Evolutionary conservation across 2,329 filamentous ascomycete genomes (phyloP), one percentile per base, ranked within the genome.

Genomic region (Arthrobotrys musiformis): DNA sequence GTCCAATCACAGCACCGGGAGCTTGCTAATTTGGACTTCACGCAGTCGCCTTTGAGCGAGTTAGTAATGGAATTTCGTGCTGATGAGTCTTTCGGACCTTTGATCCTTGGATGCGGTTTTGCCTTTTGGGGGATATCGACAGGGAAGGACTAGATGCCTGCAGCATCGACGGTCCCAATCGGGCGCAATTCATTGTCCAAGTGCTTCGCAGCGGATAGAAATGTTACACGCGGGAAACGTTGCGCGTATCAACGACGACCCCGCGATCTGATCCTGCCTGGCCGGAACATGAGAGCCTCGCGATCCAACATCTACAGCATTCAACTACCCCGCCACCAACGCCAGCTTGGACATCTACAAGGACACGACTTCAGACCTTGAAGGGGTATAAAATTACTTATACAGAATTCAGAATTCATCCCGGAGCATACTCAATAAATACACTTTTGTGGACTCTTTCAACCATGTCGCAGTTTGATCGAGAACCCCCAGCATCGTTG

Each of bases 401-500:
- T n/a, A n/a, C n/a, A n/a, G n/a, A n/a, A n/a, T n/a, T n/a, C n/a
- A n/a, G n/a, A n/a, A n/a, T n/a, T n/a, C n/a, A n/a, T n/a, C n/a
- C n/a, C n/a, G n/a, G 2, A 40, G 37, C 8, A 17, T 42, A 7
- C n/a, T n/a, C n/a, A n/a, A n/a, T n/a, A n/a, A n/a, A n/a, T n/a
- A n/a, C n/a, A n/a, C n/a, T 56, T 11, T 33, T 13, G 17, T 33
- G 17, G 26, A 22, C 11, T 8, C 5, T 11, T 61, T 30, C 33
- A 22, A 58, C 13, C 11, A 77, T 77, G 73, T 77, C 66, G 2
- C 28, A 48, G 46, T 66, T 28, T 22, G 33, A 37, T 28, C 28
- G n/a, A 26, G 50, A 61, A 11, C 30, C 61, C 13, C 35, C 48
- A 48, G 68, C 79, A 6, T 79, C 79, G 35, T 63, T 80, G 60